Evolutionary conservation across 495 filamentous ascomycete species (phyloP), one percentile per base, ranked within the genome.

Genomic region (Parathielavia hyrcaniae): DNA sequence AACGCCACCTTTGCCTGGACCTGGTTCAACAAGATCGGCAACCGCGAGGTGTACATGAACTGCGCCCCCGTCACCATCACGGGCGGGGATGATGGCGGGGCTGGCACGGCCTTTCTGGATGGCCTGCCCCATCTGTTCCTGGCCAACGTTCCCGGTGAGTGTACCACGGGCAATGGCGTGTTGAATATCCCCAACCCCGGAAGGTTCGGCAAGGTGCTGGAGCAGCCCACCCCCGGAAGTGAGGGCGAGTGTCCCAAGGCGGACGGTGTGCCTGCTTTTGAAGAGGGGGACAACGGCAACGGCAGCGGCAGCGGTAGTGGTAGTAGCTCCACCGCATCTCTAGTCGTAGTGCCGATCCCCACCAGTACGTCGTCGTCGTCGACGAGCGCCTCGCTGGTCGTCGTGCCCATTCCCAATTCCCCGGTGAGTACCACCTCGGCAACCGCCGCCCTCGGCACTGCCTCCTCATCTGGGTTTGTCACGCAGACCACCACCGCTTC

Each of bases 31-130:
- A 85, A 85, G 59, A 71, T 90, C 48, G 89, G 89, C 51, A 88
- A 90, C 70, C 79, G 87, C 12, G 91, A 96, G 68, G 85, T 93
- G 83, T 95, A 95, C 78, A 92, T 91, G 77, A 88, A 90, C 76
- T 96, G 91, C 58, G 86, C 83, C 5, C 81, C 86, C 23, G 77
- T 92, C n/a, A 81, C 77, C 13, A 79, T 95, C 64, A 75, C 47
- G 0, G 67, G 64, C 40, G 74, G 80, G 35, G 45, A 61, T 5
- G 60, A 59, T 16, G 61, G 69, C 20, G 49, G 45, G 2, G 54
- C 59, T 12, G 63, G 68, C 20, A 50, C 44, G 3, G 55, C 58
- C 8, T 65, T 67, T 23, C 69, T 71, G 57, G 53, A 73, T 61
- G 34, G 35, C 4, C 73, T 79, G 41, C 85, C 85, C 0, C 68